Evolutionary conservation across 257 asterid species (phyloP), one percentile per base, ranked within the genome.

Genomic region (Ajuga chamaepitys): DNA sequence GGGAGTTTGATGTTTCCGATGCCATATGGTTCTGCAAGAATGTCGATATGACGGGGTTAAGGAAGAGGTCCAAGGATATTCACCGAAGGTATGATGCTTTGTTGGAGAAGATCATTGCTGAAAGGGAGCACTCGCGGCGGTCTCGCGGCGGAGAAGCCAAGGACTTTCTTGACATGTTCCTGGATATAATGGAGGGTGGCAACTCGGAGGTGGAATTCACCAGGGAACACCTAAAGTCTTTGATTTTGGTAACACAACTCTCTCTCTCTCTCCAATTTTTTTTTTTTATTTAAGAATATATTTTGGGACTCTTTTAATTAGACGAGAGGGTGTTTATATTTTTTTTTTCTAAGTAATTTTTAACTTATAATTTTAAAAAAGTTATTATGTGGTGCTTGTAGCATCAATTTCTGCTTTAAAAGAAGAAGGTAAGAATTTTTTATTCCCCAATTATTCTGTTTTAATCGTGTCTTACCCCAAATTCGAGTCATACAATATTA

Each of bases 31-130:
- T 85, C 9, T 81, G 82, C 20, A 75, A 73, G 78, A 83, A 65
- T 1, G 66, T 85, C 1, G 91, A 86, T 70, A 58, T 84, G n/a
- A 91, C 82, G 51, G 88, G 95, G 62, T 77, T 83, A 2, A 75
- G 61, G 75, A 86, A 75, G 78, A 65, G 88, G 58, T 70, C 88
- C 0, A 52, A 32, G 70, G 80, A 75, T 42, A 80, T 77, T 6
- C 76, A 60, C 65, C 72, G 63, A 70, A 74, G 86, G 59, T 86
- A 84, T 12, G 87, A 82, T 60, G 77, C 83, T 14, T 45, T 86
- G 77, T 58, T 86, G 64, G 91, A 86, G 74, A 84, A 80, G 68
- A 74, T 86, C 18, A 82, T 82, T 13, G 21, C 68, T 0, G 78
- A 70, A 45, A 67, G 84, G 59, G 88, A 86, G 75, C 30, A 22